Percentiles rank a stretch among this genome's conserved stretches.
Evolutionary conservation across 2,329 filamentous ascomycete genomes (phyloP).

Genomic region (Stagonosporopsis tanaceti): DNA sequence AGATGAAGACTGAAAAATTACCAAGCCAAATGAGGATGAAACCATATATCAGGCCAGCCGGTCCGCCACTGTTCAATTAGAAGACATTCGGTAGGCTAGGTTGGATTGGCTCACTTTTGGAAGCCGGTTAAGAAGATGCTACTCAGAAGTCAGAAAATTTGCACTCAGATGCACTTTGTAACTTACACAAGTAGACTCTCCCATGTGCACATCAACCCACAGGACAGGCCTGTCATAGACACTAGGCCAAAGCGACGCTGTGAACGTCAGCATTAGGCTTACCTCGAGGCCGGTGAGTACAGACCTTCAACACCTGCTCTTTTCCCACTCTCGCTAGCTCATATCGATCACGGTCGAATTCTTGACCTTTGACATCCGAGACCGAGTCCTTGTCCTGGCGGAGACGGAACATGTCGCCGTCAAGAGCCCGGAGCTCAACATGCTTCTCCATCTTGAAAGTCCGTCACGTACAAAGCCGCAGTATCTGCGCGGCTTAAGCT

Average conservation of each 20-base stretch:
- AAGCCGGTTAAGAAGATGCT: constrained; percentile 49
- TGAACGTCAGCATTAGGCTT: constrained; percentile 13
- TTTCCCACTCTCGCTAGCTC: constrained; percentile 48
- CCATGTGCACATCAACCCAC: constrained; percentile 50
- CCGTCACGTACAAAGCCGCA: neutral
- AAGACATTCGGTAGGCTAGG: neutral
- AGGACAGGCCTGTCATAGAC: constrained; percentile 49
- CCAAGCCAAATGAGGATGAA: constrained; percentile 50
- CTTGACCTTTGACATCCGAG: constrained; percentile 35
- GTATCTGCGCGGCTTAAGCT: neutral
- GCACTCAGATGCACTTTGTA: neutral
- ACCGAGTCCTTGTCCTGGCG: constrained; percentile 34
- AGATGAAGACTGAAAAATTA: constrained; percentile 48
- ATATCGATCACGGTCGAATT: constrained; percentile 45
- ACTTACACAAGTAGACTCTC: constrained; percentile 49
- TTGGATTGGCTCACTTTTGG: constrained; percentile 37
- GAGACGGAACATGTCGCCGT: constrained; percentile 34
- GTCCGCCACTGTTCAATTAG: constrained; percentile 41
- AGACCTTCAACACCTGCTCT: constrained; percentile 47
- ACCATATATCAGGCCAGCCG: constrained; percentile 49
- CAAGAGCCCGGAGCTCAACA: constrained; percentile 39
- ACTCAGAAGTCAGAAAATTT: constrained; percentile 6
- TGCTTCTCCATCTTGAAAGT: constrained; percentile 40
- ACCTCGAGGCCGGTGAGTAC: neutral
- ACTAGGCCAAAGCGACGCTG: constrained; percentile 50